Evolutionary conservation across 306 rosid species (phyloP), one percentile per base, ranked within the genome.

Genomic region (Acmispon strigosus): DNA sequence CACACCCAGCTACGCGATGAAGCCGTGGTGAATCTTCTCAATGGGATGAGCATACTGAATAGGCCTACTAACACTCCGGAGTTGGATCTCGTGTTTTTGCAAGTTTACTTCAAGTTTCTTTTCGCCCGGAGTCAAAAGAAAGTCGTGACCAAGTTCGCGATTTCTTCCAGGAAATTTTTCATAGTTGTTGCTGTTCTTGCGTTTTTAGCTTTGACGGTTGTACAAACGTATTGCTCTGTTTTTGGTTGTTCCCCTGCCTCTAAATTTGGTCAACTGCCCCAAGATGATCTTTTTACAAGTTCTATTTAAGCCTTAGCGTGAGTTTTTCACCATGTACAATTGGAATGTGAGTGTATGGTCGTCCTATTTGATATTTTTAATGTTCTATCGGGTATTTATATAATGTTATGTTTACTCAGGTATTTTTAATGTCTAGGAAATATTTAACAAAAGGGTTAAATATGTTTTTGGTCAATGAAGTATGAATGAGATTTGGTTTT

Each of bases 141-240:
- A 61, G 8, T 15, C 10, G 10, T 18, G 17, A 29, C 11, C 5
- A 73, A 61, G 20, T 66, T 55, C 18, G 55, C 34, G 13, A 29
- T 15, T 10, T 27, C 78, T 60, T 61, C 68, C 62, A 10, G 60
- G n/a, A 27, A 12, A 7, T 11, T 55, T 8, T 5, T 32, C 20
- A 10, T 55, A 6, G 14, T 32, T 18, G 0, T 68, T 12, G 82
- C 14, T 4, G 66, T 55, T 16, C 8, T 68, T 37, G 4, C 29
- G 3, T 39, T 73, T 20, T 52, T 77, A 65, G 62, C n/a, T 18
- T 10, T 77, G 2, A 62, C 57, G 17, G 74, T 47, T 39, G 45
- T 71, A 20, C 54, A 77, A 37, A n/a, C 65, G 0, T 37, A 54
- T 65, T 77, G 70, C 56, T 34, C 85, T 0, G 14, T 74, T 48